Evolutionary conservation across 1,284 basidiomycete genomes (phyloP), one percentile per base, ranked within the genome.

Genomic region (Rhizoctonia solani): DNA sequence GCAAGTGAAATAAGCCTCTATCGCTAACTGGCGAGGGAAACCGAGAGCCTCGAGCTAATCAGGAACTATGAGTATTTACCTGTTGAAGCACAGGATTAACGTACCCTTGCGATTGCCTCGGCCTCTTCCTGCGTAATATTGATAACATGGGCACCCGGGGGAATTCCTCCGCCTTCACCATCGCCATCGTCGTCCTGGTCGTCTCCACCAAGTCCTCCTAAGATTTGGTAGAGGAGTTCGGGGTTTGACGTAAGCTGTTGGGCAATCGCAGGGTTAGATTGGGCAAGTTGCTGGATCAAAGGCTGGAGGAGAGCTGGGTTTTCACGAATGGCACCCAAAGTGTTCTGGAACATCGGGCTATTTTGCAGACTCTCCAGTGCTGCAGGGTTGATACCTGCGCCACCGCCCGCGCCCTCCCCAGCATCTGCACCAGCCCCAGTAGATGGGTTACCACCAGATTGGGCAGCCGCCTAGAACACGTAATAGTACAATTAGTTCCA

Each of bases 1-100:
- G 77, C 94, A 97, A 4, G 88, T 88, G 78, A 94, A 85, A 79
- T 92, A 98, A 0, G 95, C 95, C 77, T 96, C 86, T 47, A 93
- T 79, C 3, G 84, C 94, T 0, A 81, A 79, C 58, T 93, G 83
- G 50, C 92, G 83, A 23, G 90, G 78, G 77, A 98, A 98, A 0
- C 95, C 95, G 63, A 98, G 85, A 1, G 81, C 88, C 77, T 93
- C 85, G 69, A 98, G 81, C 90, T 95, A 70, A 13, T 68, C 23
- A 16, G 11, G 14, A 21, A n/a, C 14, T 23, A 30, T 54, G 16
- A 67, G 30, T 8, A 32, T 9, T 5, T 8, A 44, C 32, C 13
- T 37, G 54, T 0, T 19, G 29, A 32, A 29, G 13, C 19, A 68
- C 14, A 19, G 58, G 47, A 58, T 9, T 25, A 34, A 81, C 89